Evolutionary conservation across 1,284 basidiomycete genomes (phyloP), one percentile per base, ranked within the genome.

Genomic region (Ustilago vetiveriae): DNA sequence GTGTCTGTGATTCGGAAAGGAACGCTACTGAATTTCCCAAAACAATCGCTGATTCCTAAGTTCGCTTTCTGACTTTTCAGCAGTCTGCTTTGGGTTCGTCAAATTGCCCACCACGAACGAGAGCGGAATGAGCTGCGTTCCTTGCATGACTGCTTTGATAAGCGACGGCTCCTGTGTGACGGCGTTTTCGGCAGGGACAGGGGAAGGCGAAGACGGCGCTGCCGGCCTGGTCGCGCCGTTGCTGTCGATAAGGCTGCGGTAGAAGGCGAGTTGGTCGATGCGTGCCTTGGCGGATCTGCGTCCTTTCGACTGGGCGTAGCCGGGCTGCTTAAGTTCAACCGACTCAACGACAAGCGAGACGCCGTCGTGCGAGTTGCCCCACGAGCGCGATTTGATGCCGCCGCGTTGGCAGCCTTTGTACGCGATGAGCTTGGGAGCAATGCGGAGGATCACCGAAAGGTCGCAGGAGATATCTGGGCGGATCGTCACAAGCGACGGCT

Each of bases 301-400:
- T 1, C 75, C 72, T 5, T 59, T 54, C 13, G 50, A 29, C 17
- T 74, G 58, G 17, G 75, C 75, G 54, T 75, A 77, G 21, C 73
- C 65, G 10, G 66, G 66, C 43, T 59, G 70, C 36, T 72, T 68
- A 4, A 85, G 73, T 49, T 84, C 81, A 4, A 86, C 84, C 6
- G 73, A 74, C 62, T 87, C 85, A 9, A 87, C 83, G 6, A 85
- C 83, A 22, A 87, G 80, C 64, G 84, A 85, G 6, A 84, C 83
- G 3, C 86, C 86, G 63, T 87, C 86, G 76, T 87, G 86, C 24
- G 85, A 84, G 66, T 86, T 87, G 11, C 86, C 86, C 86, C 86
- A 87, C 9, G 80, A 82, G 21, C 86, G 74, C 32, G 84, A 85
- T 48, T 76, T 75, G 22, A 87, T 68, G 1, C 86, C 86, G 47